phyloP scores from a whole-genome alignment of 1,284 basidiomycete genomes.

The Pseudozyma tsukubaensis region DNA sequence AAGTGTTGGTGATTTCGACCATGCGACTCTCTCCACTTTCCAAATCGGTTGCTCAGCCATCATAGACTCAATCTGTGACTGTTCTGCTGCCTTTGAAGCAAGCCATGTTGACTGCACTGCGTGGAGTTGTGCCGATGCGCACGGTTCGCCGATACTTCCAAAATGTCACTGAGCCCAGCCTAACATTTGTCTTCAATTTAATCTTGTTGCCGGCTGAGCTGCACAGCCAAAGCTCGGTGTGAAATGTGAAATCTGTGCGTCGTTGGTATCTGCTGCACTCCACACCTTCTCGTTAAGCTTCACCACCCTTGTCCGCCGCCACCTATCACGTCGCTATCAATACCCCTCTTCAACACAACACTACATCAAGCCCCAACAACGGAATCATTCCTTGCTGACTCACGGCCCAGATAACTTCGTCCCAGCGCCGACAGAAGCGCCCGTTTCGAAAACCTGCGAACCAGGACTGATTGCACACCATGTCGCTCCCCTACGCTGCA shows the following conservation, averaged over 20 bases:
- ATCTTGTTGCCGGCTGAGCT: no score
- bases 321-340: background rate
- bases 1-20: no score
- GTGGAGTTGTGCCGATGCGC: conserved; percentile 12
- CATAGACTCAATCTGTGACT: background rate
- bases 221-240: no score
- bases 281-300: no score
- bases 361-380: no score
- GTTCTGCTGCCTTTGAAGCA: no score
- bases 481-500: conserved; percentile 86
- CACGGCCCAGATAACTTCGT: no score
- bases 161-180: background rate
- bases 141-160: conserved; percentile 14
- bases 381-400: no score
- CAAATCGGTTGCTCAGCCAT: background rate
- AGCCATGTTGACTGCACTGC: conserved; percentile 11
- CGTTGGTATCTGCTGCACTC: no score
- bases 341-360: no score
- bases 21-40: conserved; percentile 9
- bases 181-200: no score
- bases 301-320: conserved; percentile 4
- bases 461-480: conserved; percentile 11
- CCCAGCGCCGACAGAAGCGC: background rate
- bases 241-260: no score
- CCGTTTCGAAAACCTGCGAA: background rate